Conservation (phyloP, 257 asterid genomes). For the Solanum chaucha region DNA sequence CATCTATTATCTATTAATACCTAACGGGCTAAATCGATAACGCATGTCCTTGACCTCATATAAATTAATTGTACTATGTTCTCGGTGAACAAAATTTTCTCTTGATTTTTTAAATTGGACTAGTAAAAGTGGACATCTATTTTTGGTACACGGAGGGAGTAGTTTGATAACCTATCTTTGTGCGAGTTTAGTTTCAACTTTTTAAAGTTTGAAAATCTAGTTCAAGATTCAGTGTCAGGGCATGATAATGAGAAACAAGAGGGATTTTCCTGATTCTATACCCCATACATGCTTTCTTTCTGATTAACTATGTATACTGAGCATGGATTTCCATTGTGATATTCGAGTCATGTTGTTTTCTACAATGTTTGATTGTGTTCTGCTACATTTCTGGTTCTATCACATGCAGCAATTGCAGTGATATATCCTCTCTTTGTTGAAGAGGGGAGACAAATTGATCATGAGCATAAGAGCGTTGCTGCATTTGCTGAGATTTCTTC, state of each 20-base stretch:
- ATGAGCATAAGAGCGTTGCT: constrained; percentile 37
- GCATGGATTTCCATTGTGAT: background rate
- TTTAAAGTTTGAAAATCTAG: background rate
- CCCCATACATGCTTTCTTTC: background rate
- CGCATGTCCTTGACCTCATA: background rate
- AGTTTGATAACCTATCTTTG: background rate
- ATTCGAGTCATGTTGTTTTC: background rate
- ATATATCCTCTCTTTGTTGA: constrained; percentile 55
- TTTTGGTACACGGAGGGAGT: background rate
- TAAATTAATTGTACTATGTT: background rate
- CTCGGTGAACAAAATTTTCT: background rate
- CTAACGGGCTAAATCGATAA: background rate
- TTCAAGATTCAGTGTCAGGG: background rate
- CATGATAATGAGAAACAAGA: background rate
- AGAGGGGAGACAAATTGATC: constrained; percentile 46
- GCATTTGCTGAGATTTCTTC: constrained; percentile 48
- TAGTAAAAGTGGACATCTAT: background rate
- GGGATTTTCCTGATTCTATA: background rate
- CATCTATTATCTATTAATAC: background rate
- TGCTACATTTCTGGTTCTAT: constrained; percentile 1
- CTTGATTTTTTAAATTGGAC: background rate
- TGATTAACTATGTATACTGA: background rate
- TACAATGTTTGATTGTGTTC: background rate
- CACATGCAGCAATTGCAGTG: constrained; percentile 61
- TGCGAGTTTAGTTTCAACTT: background rate